Base-by-base conservation (phyloP, 169 alveolate genomes). In the Pseudocohnilembus persalinus region DNA sequence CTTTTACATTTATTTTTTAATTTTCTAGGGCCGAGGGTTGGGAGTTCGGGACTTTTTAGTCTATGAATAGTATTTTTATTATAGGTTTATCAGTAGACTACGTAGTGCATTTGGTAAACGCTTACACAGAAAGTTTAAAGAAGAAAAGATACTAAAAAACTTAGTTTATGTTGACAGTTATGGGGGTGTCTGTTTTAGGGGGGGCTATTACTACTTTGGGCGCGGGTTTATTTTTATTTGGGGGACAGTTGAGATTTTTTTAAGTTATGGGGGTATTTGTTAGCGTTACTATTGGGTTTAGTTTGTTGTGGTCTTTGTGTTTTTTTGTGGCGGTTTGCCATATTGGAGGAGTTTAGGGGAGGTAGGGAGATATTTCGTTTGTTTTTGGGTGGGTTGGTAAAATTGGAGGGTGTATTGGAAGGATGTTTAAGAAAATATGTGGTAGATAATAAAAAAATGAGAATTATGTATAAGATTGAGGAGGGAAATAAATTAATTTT, bases 21-120 rank as follows among this genome's bases (percentile, higher is more conserved):
- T n/a, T n/a, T n/a, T n/a, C n/a, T n/a, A n/a, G n/a, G n/a, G n/a
- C n/a, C n/a, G n/a, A n/a, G n/a, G 88, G 88, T 6, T 83, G 88
- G 88, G 77, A 33, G 4, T 64, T 83, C 1, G 88, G 88, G 1
- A 63, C 34, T 35, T 26, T 76, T n/a, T 83, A 83, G 49, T 74
- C 83, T 25, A 34, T 83, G 6, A 24, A 83, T 0, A 34, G 73
- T 34, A 84, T 83, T 34, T 34, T 83, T 29, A 1, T 76, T 0
- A 49, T 83, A 0, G 88, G 88, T 6, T 65, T 83, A 31, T 27
- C 73, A 74, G 88, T 83, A 26, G 88, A 83, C 31, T 83, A 83
- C 32, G 83, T 35, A 0, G 83, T 83, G 68, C 88, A 83, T 76
- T 68, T 83, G 28, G 82, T 35, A 29, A 64, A 32, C 35, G 78